Evolutionary conservation across 257 asterid genomes (phyloP).

Genomic region (Osmanthus fragrans): DNA sequence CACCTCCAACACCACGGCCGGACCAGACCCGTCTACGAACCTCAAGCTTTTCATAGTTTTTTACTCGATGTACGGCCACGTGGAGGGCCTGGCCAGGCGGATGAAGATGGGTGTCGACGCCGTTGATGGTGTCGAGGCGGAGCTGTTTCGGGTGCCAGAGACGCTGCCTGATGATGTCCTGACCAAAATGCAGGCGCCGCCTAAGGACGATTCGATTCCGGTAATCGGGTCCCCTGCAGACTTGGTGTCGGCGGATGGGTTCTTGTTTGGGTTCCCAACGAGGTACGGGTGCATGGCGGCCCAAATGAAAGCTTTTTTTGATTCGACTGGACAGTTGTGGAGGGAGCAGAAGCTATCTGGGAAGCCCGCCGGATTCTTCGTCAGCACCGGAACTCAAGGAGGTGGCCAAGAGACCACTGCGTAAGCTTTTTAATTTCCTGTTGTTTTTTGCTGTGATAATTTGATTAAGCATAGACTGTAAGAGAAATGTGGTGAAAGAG

Average conservation of each 20-base stretch:
- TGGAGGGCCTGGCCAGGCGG: conserved; percentile 77
- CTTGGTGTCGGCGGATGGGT: conserved; percentile 72
- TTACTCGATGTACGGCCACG: conserved; percentile 98
- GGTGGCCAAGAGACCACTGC: conserved; percentile 99
- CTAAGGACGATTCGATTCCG: conserved; percentile 68
- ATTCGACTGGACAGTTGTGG: conserved; percentile 87
- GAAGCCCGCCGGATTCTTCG: conserved; percentile 93
- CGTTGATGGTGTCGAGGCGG: conserved; percentile 73
- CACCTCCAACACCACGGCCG: conserved; percentile 16
- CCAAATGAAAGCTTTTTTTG: conserved; percentile 95
- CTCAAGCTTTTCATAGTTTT: conserved; percentile 67
- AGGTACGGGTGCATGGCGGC: conserved; percentile 96
- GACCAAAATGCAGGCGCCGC: conserved; percentile 70
- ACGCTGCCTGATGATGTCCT: conserved; percentile 65
- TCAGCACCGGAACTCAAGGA: conserved; percentile 99
- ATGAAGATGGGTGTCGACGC: conserved; percentile 82
- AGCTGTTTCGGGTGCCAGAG: conserved; percentile 77
- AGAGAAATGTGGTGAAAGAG: too few relatives aligned
- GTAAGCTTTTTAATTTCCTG: conserved; percentile 43
- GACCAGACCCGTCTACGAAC: conserved; percentile 8
- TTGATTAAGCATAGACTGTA: too few relatives aligned
- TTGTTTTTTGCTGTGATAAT: background rate
- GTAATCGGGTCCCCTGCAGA: conserved; percentile 59
- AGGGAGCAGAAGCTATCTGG: conserved; percentile 89
- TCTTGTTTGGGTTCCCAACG: conserved; percentile 91